Evolutionary conservation across 495 filamentous ascomycete genomes (phyloP).

Genomic region (Astrocystis sublimbata): DNA sequence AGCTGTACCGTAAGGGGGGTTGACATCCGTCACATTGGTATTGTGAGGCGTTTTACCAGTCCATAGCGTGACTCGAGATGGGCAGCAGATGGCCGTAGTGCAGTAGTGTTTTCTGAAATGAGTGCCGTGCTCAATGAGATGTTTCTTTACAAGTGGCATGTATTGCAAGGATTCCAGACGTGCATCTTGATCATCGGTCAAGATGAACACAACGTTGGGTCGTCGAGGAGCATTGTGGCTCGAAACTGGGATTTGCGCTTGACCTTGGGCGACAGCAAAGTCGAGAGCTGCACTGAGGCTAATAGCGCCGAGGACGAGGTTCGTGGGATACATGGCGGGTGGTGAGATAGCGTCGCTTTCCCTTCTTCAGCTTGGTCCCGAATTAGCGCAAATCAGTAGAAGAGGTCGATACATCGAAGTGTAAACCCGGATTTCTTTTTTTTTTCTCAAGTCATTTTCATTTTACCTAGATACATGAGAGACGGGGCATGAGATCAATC

Average conservation of each 20-base stretch:
- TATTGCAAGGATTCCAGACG: slow-evolving; percentile 56
- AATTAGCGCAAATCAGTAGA: background rate
- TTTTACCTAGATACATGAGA: too few relatives aligned
- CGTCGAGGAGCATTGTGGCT: slow-evolving; percentile 6
- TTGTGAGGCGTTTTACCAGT: slow-evolving; percentile 67
- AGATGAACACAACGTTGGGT: slow-evolving; percentile 50
- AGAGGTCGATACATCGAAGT: background rate
- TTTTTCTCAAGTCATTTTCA: background rate
- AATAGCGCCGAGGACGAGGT: background rate
- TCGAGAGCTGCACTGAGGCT: background rate
- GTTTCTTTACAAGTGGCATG: slow-evolving; percentile 52
- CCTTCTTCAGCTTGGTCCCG: background rate
- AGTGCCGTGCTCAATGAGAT: slow-evolving; percentile 52
- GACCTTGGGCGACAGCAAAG: background rate
- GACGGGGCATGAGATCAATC: background rate
- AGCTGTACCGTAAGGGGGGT: slow-evolving; percentile 54
- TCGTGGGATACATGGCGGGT: background rate
- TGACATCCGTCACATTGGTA: slow-evolving; percentile 69
- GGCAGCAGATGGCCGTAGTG: slow-evolving; percentile 62
- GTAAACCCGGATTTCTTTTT: background rate
- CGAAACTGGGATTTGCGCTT: slow-evolving; percentile 10
- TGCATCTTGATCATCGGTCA: slow-evolving; percentile 64
- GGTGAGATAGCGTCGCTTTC: background rate
- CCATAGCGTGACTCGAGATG: slow-evolving; percentile 61
- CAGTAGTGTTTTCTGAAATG: slow-evolving; percentile 57